A percentile compares a stretch with the other conserved stretches of the same genome.
Conservation (phyloP, 2,329 filamentous ascomycete genomes). For the Colletotrichum tropicicola region DNA sequence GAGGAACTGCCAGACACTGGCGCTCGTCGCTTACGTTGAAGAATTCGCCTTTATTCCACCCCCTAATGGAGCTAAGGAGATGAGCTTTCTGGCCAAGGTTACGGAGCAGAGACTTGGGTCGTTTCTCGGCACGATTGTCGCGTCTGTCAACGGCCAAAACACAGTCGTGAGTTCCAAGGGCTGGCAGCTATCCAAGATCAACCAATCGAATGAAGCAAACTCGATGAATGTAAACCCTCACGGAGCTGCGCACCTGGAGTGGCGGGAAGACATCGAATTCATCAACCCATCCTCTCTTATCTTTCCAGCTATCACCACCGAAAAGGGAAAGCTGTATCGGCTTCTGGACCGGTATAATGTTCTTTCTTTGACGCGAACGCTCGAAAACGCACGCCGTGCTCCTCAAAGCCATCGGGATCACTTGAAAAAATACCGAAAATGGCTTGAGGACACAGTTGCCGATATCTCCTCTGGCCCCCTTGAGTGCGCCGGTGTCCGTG, state of each 20-base stretch:
- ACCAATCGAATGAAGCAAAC: neutral
- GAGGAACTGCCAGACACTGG: neutral
- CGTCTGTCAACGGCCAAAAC: neutral
- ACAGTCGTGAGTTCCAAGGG: constrained; percentile 9
- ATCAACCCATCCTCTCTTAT: neutral
- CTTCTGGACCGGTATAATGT: constrained; percentile 2
- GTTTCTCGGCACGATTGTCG: constrained; percentile 1
- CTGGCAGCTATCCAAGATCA: constrained; percentile 9
- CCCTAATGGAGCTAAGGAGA: neutral
- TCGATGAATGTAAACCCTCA: neutral
- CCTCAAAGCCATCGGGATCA: neutral
- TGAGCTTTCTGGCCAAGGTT: neutral
- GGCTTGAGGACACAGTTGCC: neutral
- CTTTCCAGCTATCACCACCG: neutral
- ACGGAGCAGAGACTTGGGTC: neutral
- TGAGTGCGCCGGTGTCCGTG: neutral
- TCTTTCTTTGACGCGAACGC: neutral
- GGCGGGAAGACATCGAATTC: neutral
- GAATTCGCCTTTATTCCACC: constrained; percentile 1
- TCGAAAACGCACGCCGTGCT: neutral
- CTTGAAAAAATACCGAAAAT: neutral
- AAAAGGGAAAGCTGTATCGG: neutral
- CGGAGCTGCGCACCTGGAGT: neutral
- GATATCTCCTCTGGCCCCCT: neutral
- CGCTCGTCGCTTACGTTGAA: constrained; percentile 6